Evolutionary conservation across 345 rosid genomes (phyloP).

Genomic region (Toxicodendron radicans): DNA sequence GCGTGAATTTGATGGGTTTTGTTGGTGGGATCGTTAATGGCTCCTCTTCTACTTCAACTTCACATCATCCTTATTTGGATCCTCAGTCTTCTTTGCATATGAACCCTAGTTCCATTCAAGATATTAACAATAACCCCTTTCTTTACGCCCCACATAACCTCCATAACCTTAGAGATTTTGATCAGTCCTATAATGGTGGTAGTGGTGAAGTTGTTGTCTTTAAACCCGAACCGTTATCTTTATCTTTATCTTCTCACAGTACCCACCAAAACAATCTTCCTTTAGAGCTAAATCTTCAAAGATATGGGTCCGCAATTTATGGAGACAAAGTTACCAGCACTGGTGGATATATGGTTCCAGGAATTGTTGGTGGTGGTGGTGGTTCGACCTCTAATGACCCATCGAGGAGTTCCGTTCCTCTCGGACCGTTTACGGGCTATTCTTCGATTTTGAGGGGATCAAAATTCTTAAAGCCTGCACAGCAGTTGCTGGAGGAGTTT

Average conservation of each 20-base stretch:
- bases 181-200: conserved; percentile 38
- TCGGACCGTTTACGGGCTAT: conserved; percentile 80
- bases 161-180: conserved; percentile 50
- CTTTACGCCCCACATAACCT: conserved; percentile 45
- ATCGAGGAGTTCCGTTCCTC: conserved; percentile 57
- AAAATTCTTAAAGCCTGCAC: conserved; percentile 85
- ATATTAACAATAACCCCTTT: conserved; percentile 43
- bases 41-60: conserved; percentile 36
- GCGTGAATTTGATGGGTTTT: conserved; percentile 44
- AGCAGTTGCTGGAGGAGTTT: conserved; percentile 76
- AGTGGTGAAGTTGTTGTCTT: conserved; percentile 46
- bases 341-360: conserved; percentile 37
- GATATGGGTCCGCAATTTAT: conserved; percentile 39
- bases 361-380: conserved; percentile 33
- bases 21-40: conserved; percentile 34
- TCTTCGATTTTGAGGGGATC: conserved; percentile 79
- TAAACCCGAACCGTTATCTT: conserved; percentile 57
- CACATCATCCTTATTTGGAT: conserved; percentile 43
- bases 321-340: conserved; percentile 25
- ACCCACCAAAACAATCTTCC: conserved; percentile 42
- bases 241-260: conserved; percentile 66
- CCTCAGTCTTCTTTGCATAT: conserved; percentile 44
- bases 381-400: conserved; percentile 43
- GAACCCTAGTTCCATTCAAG: conserved; percentile 52
- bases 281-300: conserved; percentile 48